Base-by-base conservation (phyloP, 495 filamentous ascomycete genomes). In the Penicillium chermesinum region DNA sequence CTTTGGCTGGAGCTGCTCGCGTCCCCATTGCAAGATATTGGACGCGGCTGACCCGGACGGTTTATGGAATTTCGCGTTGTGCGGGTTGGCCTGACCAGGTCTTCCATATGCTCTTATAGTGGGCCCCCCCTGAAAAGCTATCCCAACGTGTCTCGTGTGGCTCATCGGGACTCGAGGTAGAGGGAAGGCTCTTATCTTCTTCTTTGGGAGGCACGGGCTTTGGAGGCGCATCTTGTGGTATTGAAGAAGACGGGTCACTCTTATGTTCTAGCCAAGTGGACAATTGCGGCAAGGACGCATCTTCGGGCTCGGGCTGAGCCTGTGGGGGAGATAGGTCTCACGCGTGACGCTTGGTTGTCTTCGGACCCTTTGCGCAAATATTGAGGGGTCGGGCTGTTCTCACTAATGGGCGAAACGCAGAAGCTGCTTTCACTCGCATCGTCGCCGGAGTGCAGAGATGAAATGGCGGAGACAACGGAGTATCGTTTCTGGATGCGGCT, bases 71-170 rank as follows among this genome's bases (percentile, higher is more conserved):
- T 50, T 53, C 16, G 52, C 52, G 19, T 46, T 48, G n/a, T 56
- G 52, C n/a, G 63, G 49, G 33, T 49, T 44, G 17, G 43, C 50
- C 25, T 58, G 63, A 7, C 37, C 54, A 21, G 47, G 5, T 44
- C 49, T 61, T 7, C 74, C 75, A 2, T 37, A 44, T 12, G 62
- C 49, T 38, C 54, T 66, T 1, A 58, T 59, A 7, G 71, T 75
- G 33, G 73, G 72, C 39, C 77, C 75, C n/a, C 6, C 70, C 72
- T 1, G 77, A 74, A 48, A 69, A 76, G 34, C 67, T 66, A 61
- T 80, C 72, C 75, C 73, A 75, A 51, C 62, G 59, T 3, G 71
- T 70, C 38, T 48, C 34, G 12, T 32, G 36, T 13, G 22, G 15
- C 21, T 3, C 39, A 25, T 12, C 50, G 21, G 47, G 36, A 40